Evolutionary conservation across 2,329 filamentous ascomycete genomes (phyloP), one percentile per base, ranked within the genome.

Genomic region (Penicillium psychrosexuale): DNA sequence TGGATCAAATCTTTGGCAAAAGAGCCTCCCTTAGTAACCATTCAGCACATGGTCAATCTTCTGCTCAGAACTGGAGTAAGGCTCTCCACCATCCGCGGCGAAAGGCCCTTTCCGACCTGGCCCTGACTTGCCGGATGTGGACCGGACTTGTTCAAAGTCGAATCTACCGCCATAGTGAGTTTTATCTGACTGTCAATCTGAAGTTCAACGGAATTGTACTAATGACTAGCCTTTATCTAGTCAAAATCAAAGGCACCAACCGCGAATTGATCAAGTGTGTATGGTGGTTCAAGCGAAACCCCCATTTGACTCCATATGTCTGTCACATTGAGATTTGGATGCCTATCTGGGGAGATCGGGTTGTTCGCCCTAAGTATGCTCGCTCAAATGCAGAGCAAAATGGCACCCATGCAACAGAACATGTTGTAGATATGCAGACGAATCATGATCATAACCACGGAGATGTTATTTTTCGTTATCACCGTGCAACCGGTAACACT

Each of bases 251-350:
- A 73, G 88, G 86, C 0, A 89, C 86, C 0, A 75, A 82, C 36
- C 78, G 82, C n/a, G 86, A 82, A 15, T 73, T 89, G 38, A 74
- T 81, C 39, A 78, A 84, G 45, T 83, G 86, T 7, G 77, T 82
- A 59, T 60, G 74, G 33, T 90, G 87, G 77, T 88, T 91, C 61
- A 70, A 74, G 15, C 61, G 72, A 9, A 80, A 85, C 56, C 75
- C 79, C 28, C 82, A 88, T 64, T 80, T 91, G 6, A 79, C 82
- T 19, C 63, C 73, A 8, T 84, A 89, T 61, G 84, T 91, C 56
- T 85, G 84, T 61, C 88, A 91, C 65, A 81, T 90, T 56, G 88
- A 91, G 71, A 79, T 90, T 39, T 91, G 88, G 87, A 88, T 91
- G 58, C 88, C 88, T 3, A 87, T 90, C 38, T 91, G 79, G 74